Base-by-base conservation (phyloP, 176 grass and related monocot genomes). In the Oryza meyeriana region DNA sequence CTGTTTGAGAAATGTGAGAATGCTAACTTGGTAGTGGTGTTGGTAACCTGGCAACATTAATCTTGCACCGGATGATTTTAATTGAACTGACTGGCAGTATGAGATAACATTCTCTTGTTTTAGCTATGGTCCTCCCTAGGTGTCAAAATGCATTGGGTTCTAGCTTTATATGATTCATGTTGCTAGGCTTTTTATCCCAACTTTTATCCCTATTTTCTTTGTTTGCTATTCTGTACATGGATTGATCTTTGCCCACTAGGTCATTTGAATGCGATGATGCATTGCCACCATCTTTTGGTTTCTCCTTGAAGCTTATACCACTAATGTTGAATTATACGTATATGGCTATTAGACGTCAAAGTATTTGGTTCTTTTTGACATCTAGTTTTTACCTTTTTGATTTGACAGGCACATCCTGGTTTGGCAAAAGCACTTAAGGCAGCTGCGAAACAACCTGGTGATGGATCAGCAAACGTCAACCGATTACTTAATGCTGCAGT, bases 361-460 rank as follows among this genome's bases (percentile, higher is more conserved):
- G 10, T 48, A 4, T 26, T 2, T 64, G 24, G 33, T 69, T 83
- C 22, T 29, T 76, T 34, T n/a, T 65, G 10, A 12, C 32, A 68
- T 44, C 4, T 22, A 24, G 59, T 86, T 41, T 26, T 61, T 57
- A 33, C 29, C n/a, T 88, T 88, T 44, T 34, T 76, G 17, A 42
- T 69, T 68, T 61, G 58, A 31, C 87, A 95, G 93, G 79, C 88
- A n/a, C 69, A 99, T 79, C 96, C 96, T 41, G 96, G 90, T 59
- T 40, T 99, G 12, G 24, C 88, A 36, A 87, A 88, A 85, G 96
- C 96, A 59, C 91, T 95, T 83, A 90, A 95, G 78, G 93, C 88
- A 69, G 91, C 91, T 72, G 91, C 89, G 0, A 87, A 81, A 35
- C 79, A 85, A 47, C 87, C 92, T 41, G 89, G 80, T 36, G 88